These are phyloP conservation scores for Rhododendron simsii DNA, from an alignment of 148 eudicot species.

Conservation along the genomic window DNA sequence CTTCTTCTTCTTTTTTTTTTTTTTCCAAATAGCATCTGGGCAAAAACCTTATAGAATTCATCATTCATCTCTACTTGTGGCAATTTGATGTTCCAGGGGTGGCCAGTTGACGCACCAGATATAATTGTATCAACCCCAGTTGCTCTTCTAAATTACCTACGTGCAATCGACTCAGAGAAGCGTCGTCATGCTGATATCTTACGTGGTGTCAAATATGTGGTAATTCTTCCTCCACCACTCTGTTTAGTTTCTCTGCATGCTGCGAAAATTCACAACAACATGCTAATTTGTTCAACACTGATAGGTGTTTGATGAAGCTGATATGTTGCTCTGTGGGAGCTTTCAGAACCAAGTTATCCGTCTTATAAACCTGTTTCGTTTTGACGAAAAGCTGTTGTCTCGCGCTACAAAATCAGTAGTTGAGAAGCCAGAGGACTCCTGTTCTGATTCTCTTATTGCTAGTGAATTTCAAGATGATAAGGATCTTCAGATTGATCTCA, in stretches of 20 bases:
- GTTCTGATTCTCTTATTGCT: conserved; percentile 24
- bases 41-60: not conserved
- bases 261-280: not conserved
- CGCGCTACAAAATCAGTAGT: conserved; percentile 26
- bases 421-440: conserved; percentile 21
- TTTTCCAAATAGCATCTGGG: not conserved
- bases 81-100: conserved; percentile 41
- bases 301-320: conserved; percentile 98
- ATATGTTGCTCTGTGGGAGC: conserved; percentile 85
- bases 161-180: conserved; percentile 67
- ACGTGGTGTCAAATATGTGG: conserved; percentile 78
- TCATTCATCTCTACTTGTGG: conserved; percentile 7
- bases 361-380: conserved; percentile 86
- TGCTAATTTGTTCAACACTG: conserved; percentile 12
- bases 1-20: not conserved
- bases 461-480: conserved; percentile 32
- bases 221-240: conserved; percentile 16
- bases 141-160: conserved; percentile 81
- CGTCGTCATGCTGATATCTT: conserved; percentile 55
- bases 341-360: conserved; percentile 87
- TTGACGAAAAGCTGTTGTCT: conserved; percentile 82
- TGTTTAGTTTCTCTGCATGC: not conserved
- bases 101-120: conserved; percentile 73
- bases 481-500: conserved; percentile 21
- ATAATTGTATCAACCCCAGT: conserved; percentile 84